Base-by-base conservation (phyloP, 2,329 filamentous ascomycete species). In the Beauveria medogensis region DNA sequence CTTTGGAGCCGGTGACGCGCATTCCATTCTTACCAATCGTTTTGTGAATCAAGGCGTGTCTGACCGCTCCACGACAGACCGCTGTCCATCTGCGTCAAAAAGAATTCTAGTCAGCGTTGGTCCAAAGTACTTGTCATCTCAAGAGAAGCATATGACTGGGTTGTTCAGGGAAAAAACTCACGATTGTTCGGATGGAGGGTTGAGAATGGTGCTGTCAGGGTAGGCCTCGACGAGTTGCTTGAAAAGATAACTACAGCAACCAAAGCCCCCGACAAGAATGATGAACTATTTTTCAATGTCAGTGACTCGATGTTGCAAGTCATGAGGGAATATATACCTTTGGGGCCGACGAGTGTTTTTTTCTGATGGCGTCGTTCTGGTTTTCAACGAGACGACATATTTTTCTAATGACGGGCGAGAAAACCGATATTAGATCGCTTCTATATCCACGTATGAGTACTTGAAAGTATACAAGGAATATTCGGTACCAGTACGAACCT, bases 231-330 rank as follows among this genome's bases (percentile, higher is more conserved):
- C 60, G 0, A 78, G 55, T 0, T 60, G 59, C 2, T 62, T 47
- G 12, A 62, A 64, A 0, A 78, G 60, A 5, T 72, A 75, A 0
- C 53, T 37, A 16, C 67, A 72, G 2, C 70, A 64, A 0, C 76
- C 75, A 5, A 78, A 73, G 0, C 75, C 76, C 0, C 76, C 76
- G 0, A 73, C 75, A 0, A 78, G 67, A 1, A 77, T 67, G 5
- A 78, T 57, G 26, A 71, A 72, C 76, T 77, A 16, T n/a, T n/a
- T n/a, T n/a, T n/a, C n/a, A n/a, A n/a, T n/a, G n/a, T n/a, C n/a
- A n/a, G n/a, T n/a, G n/a, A n/a, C n/a, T n/a, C n/a, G n/a, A n/a
- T n/a, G n/a, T n/a, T n/a, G n/a, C n/a, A n/a, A n/a, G n/a, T n/a
- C n/a, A n/a, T n/a, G n/a, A n/a, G 22, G 2, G 20, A 14, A 20